A percentile compares a stretch with the other conserved stretches of the same genome.
phyloP scores from a whole-genome alignment of 129 eudicot genomes.

The Lactuca sativa region DNA sequence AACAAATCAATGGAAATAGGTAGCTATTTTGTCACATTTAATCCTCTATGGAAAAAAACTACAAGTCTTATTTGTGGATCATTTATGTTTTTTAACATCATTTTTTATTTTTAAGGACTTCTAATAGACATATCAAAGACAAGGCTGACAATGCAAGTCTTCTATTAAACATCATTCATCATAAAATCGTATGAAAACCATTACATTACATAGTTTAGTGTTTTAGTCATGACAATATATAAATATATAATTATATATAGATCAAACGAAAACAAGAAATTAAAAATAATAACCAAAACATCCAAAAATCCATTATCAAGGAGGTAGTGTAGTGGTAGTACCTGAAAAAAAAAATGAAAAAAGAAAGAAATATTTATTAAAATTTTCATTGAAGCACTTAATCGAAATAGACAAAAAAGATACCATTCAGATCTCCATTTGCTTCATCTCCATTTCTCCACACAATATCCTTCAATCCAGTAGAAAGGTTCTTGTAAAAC shows the following conservation, averaged over 20 bases:
- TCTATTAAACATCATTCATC: neutral
- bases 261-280: slow-evolving; percentile 16
- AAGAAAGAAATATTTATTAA: too few species aligned
- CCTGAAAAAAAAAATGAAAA: slow-evolving; percentile 7
- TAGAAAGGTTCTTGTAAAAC: slow-evolving; percentile 90
- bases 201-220: slow-evolving; percentile 17
- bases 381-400: neutral
- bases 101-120: too few species aligned
- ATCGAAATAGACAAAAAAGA: too few species aligned
- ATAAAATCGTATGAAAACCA: neutral
- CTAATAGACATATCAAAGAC: too few species aligned
- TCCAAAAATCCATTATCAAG: slow-evolving; percentile 16
- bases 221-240: neutral
- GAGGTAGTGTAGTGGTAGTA: slow-evolving; percentile 16
- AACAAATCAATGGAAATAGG: too few species aligned
- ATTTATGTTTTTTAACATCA: too few species aligned
- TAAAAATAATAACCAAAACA: neutral
- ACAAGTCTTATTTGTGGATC: too few species aligned
- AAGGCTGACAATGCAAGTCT: neutral
- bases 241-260: neutral
- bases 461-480: slow-evolving; percentile 91
- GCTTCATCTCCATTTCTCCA: slow-evolving; percentile 85
- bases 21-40: too few species aligned
- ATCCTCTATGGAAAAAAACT: too few species aligned
- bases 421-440: slow-evolving; percentile 41